Conservation (phyloP, 169 alveolate genomes). For the Hammondia hammondi region DNA sequence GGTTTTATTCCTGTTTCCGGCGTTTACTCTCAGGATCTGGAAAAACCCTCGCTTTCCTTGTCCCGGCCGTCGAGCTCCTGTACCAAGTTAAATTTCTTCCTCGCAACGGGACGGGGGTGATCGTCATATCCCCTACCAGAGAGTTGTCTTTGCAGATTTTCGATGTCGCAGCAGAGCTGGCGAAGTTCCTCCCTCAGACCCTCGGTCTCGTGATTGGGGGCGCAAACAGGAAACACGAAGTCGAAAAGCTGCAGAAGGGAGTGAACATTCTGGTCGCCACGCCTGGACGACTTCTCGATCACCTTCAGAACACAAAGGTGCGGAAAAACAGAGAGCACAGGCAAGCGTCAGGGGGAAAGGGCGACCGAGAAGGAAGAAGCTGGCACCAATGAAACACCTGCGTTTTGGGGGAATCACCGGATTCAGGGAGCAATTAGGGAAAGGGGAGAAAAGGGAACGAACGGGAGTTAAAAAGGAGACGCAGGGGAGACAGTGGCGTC, state of each 20-base stretch:
- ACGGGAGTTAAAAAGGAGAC: not conserved
- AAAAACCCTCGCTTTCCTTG: constrained; percentile 97
- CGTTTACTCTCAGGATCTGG: constrained; percentile 91
- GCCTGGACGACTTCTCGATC: constrained; percentile 98
- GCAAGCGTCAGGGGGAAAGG: not conserved
- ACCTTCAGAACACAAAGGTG: constrained; percentile 95
- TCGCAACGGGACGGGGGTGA: constrained; percentile 92
- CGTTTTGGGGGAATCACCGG: too few species aligned
- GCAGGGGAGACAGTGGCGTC: not conserved
- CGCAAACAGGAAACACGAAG: constrained; percentile 96
- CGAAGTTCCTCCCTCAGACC: constrained; percentile 94
- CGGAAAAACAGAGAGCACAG: not conserved
- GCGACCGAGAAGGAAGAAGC: too few species aligned
- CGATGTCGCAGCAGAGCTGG: constrained; percentile 94
- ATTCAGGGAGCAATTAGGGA: too few species aligned
- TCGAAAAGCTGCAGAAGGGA: constrained; percentile 94
- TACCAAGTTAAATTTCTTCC: constrained; percentile 94
- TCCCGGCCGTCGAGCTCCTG: constrained; percentile 96
- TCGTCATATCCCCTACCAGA: constrained; percentile 97
- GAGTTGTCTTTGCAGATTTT: constrained; percentile 97
- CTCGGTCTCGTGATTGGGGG: constrained; percentile 99
- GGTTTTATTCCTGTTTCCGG: not conserved
- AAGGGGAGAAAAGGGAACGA: not conserved
- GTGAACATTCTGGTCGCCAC: constrained; percentile 97
- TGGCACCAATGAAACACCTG: too few species aligned